A percentile compares a stretch with the other conserved stretches of the same genome.
Evolutionary conservation across 495 filamentous ascomycete species (phyloP).

Genomic region (Cercophora newfieldiana): DNA sequence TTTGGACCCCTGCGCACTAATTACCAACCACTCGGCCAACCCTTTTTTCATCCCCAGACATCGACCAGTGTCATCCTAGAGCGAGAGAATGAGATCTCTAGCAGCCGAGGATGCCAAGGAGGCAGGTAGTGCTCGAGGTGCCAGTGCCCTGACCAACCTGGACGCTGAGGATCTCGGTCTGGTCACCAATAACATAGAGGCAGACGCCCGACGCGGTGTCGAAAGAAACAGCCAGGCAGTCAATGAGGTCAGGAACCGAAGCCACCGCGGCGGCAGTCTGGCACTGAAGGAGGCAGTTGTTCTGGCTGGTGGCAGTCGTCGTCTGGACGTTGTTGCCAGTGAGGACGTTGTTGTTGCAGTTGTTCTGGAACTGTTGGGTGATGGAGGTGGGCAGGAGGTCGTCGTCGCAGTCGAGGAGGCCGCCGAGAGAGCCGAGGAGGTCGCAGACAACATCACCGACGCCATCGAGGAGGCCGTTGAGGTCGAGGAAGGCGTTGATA

Average conservation of each 20-base stretch:
- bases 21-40: not conserved
- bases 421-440: slow-evolving; percentile 4
- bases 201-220: slow-evolving; percentile 8
- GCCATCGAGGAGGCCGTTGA: slow-evolving; percentile 11
- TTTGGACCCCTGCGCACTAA: not conserved
- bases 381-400: not conserved
- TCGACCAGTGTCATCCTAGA: not conserved
- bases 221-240: slow-evolving; percentile 21
- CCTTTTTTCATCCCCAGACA: not conserved
- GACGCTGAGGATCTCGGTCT: slow-evolving; percentile 11
- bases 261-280: slow-evolving; percentile 8
- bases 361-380: slow-evolving; percentile 9
- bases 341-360: slow-evolving; percentile 13
- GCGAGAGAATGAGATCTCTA: not conserved
- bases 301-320: slow-evolving; percentile 11
- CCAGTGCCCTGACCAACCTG: not conserved
- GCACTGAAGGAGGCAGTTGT: slow-evolving; percentile 17
- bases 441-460: not conserved
- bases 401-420: slow-evolving; percentile 8
- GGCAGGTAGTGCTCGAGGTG: slow-evolving; percentile 2
- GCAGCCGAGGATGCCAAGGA: not conserved
- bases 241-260: not conserved
- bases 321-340: slow-evolving; percentile 3
- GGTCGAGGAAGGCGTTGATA: slow-evolving; percentile 16
- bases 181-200: slow-evolving; percentile 18